Base-by-base conservation (phyloP, 768 basidiomycete genomes). In the Trametes meyenii region DNA sequence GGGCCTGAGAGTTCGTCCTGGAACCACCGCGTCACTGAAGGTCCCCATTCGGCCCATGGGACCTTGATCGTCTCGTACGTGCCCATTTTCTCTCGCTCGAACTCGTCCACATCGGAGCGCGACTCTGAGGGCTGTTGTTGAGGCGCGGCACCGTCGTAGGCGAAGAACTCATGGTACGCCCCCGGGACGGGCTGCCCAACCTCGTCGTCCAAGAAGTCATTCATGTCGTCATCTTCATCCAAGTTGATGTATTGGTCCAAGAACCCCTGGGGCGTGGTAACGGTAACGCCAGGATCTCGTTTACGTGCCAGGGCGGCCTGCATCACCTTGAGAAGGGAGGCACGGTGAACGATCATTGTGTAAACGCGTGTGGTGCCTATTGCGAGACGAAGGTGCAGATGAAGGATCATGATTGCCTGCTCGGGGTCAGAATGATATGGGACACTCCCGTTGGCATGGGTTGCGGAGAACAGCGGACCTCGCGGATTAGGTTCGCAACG, bases 401-500 rank as follows among this genome's bases (percentile, higher is more conserved):
- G 61, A 49, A 73, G 67, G 17, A 73, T 48, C 48, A 73, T 62
- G 49, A 73, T 51, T 0, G 73, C 71, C 38, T 56, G 42, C 16
- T 43, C 60, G 1, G 73, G 63, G 13, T 64, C 60, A 42, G 70
- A 60, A 52, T 53, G 60, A 60, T 68, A 72, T 6, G 71, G 71
- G 12, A 19, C n/a, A 2, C 13, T 10, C 10, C 13, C 54, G 36
- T 58, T 55, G 29, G 33, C 3, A 42, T 61, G 29, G 26, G 46
- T 60, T 5, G 62, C 59, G 33, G 52, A 50, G 1, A 45, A 38
- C 11, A 51, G 24, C 5, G 58, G 55, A 3, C 58, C 65, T 6
- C 61, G 52, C 5, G 63, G 60, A 50, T 69, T 72, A 4, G 72
- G 72, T 52, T 73, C 72, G 44, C 66, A 66, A 26, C 72, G 69